Conservation (phyloP, 257 asterid genomes). For the Solanum dulcamara region DNA sequence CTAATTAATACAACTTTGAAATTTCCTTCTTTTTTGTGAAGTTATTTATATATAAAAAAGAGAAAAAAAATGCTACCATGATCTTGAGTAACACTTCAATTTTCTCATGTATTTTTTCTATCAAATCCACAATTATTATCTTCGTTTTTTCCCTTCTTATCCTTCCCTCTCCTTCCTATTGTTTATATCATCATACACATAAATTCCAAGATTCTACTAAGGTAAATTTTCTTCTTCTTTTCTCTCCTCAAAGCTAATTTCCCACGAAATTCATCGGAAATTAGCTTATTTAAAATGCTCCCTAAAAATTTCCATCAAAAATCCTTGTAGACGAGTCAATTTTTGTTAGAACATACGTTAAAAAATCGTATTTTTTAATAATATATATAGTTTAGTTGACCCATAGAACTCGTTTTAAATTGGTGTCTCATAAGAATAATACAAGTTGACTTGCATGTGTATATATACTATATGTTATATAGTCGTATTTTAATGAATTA, state of each 20-base stretch:
- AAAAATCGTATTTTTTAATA: not conserved
- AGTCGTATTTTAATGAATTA: too few species aligned
- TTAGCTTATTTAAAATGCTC: not conserved
- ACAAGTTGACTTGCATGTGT: not conserved
- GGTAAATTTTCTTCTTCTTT: not conserved
- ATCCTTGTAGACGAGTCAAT: not conserved
- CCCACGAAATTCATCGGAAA: not conserved
- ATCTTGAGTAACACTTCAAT: not conserved
- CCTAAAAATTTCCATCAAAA: not conserved
- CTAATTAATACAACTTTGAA: not conserved
- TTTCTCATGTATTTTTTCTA: not conserved
- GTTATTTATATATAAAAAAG: not conserved
- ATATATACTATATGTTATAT: not conserved
- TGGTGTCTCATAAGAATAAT: not conserved
- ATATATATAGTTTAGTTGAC: not conserved
- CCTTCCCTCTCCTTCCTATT: conserved; percentile 7
- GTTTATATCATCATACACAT: conserved; percentile 7
- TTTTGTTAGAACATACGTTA: not conserved
- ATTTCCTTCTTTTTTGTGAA: not conserved
- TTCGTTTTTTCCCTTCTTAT: not conserved
- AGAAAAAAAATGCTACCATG: conserved; percentile 1
- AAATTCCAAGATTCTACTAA: conserved; percentile 11
- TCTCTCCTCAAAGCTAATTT: not conserved
- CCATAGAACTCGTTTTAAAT: not conserved
- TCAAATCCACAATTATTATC: not conserved